Percentiles rank a stretch among this genome's conserved stretches.
These are phyloP conservation scores for Kondoa malvinella DNA, from an alignment of 768 basidiomycete genomes.

Conservation along the genomic window DNA sequence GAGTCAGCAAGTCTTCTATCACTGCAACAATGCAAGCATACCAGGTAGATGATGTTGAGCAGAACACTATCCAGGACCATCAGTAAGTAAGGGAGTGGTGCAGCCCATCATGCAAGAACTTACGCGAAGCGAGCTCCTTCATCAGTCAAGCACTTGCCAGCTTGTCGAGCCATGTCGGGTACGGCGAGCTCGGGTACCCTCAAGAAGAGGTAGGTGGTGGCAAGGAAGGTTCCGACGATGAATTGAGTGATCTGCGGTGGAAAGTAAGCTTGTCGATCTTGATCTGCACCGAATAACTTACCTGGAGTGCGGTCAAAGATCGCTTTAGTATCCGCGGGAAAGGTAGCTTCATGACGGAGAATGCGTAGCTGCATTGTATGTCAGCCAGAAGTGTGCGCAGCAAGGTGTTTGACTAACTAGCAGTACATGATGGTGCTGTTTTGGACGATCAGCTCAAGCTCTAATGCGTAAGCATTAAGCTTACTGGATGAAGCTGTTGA, in stretches of 20 bases:
- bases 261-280: slow-evolving; percentile 8
- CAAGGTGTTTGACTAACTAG: background rate
- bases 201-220: slow-evolving; percentile 24
- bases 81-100: background rate
- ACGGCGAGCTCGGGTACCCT: slow-evolving; percentile 15
- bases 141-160: slow-evolving; percentile 20
- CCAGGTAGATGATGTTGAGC: slow-evolving; percentile 25
- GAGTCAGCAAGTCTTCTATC: background rate
- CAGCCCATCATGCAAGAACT: background rate
- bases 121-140: slow-evolving; percentile 21
- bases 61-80: background rate
- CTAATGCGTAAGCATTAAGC: slow-evolving; percentile 1
- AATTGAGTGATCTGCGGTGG: background rate
- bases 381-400: background rate
- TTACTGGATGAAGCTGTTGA: slow-evolving; percentile 27
- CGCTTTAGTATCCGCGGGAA: slow-evolving; percentile 27
- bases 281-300: slow-evolving; percentile 26
- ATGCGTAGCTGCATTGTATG: slow-evolving; percentile 27
- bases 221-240: slow-evolving; percentile 12
- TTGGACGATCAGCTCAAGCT: background rate
- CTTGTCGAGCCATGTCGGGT: slow-evolving; percentile 3
- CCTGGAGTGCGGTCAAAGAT: slow-evolving; percentile 23
- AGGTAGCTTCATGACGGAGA: slow-evolving; percentile 23
- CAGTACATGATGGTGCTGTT: slow-evolving; percentile 14
- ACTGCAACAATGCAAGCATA: background rate